Percentiles rank a stretch among this genome's conserved stretches.
Conservation (phyloP, 108 stramenopile genomes). For the Schizochytrium sp. region DNA sequence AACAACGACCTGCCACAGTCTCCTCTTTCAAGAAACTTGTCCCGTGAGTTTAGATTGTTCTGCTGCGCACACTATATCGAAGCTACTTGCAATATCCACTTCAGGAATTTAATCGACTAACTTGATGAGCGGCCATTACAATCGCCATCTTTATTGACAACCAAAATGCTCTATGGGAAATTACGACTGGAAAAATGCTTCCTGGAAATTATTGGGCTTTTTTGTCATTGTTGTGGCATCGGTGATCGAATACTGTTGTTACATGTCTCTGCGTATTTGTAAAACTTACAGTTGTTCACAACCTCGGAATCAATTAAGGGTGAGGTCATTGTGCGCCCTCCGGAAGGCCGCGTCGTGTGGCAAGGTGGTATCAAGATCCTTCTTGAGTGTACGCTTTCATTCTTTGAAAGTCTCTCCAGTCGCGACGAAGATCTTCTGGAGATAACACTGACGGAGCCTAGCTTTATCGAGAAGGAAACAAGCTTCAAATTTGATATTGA, state of each 20-base stretch:
- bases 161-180: no score
- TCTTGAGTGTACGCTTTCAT: slow-evolving; percentile 30
- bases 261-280: not conserved
- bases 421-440: not conserved
- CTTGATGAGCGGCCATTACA: no score
- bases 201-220: no score
- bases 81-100: no score
- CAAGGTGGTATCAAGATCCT: slow-evolving; percentile 24
- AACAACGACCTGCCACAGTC: slow-evolving; percentile 25
- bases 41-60: not conserved
- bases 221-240: no score
- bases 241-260: not conserved
- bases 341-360: not conserved
- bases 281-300: not conserved
- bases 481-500: slow-evolving; percentile 12
- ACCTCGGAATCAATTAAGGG: not conserved
- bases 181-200: no score
- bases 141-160: no score
- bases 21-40: slow-evolving; percentile 34
- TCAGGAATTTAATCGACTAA: no score
- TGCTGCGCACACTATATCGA: no score
- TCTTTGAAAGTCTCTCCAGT: slow-evolving; percentile 10
- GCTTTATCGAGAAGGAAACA: not conserved
- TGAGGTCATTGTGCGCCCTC: not conserved
- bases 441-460: not conserved